phyloP scores from a whole-genome alignment of 768 basidiomycete genomes.

The Rubroboletus satanas region DNA sequence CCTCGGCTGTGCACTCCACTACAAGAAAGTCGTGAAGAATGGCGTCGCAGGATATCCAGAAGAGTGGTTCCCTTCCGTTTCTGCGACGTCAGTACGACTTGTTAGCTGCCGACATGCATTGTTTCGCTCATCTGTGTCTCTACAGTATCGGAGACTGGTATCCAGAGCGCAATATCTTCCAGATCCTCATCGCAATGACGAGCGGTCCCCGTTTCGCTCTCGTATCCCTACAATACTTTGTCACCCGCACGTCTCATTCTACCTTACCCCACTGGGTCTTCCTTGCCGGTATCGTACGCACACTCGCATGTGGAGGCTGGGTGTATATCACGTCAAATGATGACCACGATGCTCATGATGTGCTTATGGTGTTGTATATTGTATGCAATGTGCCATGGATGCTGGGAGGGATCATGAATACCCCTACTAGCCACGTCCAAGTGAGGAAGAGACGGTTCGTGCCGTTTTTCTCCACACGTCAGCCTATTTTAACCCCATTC shows the following conservation, averaged over 20 bases:
- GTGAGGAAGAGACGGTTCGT: slow-evolving; percentile 54
- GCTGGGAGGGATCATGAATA: slow-evolving; percentile 61
- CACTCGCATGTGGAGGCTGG: slow-evolving; percentile 86
- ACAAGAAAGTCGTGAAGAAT: slow-evolving; percentile 83
- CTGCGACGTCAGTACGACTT: slow-evolving; percentile 57
- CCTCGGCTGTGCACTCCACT: slow-evolving; percentile 68
- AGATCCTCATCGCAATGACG: slow-evolving; percentile 82
- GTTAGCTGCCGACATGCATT: background rate
- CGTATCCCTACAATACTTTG: slow-evolving; percentile 58
- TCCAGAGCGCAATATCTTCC: slow-evolving; percentile 80
- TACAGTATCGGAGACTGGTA: slow-evolving; percentile 89
- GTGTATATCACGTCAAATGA: slow-evolving; percentile 86
- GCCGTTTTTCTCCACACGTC: background rate
- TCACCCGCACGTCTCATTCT: slow-evolving; percentile 44
- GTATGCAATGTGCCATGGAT: slow-evolving; percentile 88
- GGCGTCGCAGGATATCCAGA: slow-evolving; percentile 76
- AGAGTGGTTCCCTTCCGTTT: slow-evolving; percentile 91
- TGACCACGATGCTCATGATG: slow-evolving; percentile 79
- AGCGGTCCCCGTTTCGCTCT: slow-evolving; percentile 78
- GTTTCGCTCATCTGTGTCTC: background rate
- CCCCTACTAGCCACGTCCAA: slow-evolving; percentile 37
- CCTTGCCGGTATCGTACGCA: slow-evolving; percentile 62
- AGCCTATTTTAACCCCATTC: background rate
- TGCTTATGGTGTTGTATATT: slow-evolving; percentile 86
- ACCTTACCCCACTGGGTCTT: slow-evolving; percentile 51